phyloP scores from a whole-genome alignment of 2,329 filamentous ascomycete species.

The Rutstroemia sp. region DNA sequence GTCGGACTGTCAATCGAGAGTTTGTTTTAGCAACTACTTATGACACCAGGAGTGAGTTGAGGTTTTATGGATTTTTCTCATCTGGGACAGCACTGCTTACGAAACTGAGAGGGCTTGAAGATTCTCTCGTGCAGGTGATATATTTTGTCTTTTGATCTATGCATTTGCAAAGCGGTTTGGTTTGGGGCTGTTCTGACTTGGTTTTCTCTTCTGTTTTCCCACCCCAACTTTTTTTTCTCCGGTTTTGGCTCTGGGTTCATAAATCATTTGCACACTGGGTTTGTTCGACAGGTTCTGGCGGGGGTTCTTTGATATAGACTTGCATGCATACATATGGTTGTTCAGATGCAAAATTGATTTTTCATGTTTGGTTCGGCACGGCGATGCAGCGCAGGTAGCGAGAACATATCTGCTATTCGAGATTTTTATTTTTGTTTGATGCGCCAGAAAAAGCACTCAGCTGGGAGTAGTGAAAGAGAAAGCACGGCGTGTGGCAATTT shows the following conservation, averaged over 20 bases:
- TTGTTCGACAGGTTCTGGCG: neutral
- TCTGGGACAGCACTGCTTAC: slow-evolving; percentile 4
- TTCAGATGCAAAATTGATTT: neutral
- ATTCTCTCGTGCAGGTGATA: slow-evolving; percentile 12
- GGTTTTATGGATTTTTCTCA: slow-evolving; percentile 8
- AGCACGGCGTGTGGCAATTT: neutral
- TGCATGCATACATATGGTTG: slow-evolving; percentile 11
- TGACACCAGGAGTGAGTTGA: slow-evolving; percentile 1
- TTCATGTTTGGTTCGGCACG: slow-evolving; percentile 3
- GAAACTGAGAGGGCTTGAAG: slow-evolving; percentile 8
- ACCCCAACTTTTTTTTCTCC: neutral
- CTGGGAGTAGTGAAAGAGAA: neutral
- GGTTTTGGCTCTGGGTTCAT: slow-evolving; percentile 9
- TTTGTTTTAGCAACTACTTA: slow-evolving; percentile 7
- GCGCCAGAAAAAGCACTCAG: neutral
- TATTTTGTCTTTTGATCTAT: slow-evolving; percentile 21
- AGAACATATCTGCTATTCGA: neutral
- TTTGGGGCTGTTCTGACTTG: slow-evolving; percentile 13
- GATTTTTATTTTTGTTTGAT: neutral
- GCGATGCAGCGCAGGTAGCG: neutral
- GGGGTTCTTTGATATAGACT: slow-evolving; percentile 11
- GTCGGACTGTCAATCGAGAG: neutral
- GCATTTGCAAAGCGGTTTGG: slow-evolving; percentile 25
- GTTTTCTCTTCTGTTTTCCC: slow-evolving; percentile 10
- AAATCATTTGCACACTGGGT: slow-evolving; percentile 9